A percentile compares a stretch with the other conserved stretches of the same genome.
Evolutionary conservation across 371 early-diverging fungal species (phyloP).

Genomic region (Apophysomyces variabilis): DNA sequence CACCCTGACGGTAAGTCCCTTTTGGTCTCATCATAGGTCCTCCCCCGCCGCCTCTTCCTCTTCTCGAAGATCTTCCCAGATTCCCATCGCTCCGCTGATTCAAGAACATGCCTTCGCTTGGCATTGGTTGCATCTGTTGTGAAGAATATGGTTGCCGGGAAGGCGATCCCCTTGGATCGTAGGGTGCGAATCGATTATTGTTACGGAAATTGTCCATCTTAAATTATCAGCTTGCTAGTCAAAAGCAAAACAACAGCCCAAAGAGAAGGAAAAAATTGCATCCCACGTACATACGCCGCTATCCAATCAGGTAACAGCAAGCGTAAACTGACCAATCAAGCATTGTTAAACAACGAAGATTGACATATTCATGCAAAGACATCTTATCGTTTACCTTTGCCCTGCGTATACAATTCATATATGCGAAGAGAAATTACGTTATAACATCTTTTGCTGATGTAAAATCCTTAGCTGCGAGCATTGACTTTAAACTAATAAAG

Average conservation of each 20-base stretch:
- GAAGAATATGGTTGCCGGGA: constrained; percentile 11
- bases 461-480: too few species aligned
- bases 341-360: background rate
- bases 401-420: too few species aligned
- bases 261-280: constrained; percentile 3
- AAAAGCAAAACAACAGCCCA: constrained; percentile 1
- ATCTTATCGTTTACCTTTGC: too few species aligned
- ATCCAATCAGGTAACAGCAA: background rate
- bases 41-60: constrained; percentile 24
- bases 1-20: constrained; percentile 22
- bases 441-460: too few species aligned
- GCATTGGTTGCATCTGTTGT: constrained; percentile 8
- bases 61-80: constrained; percentile 12
- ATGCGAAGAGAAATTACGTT: too few species aligned
- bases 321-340: background rate
- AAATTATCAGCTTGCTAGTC: background rate
- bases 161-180: constrained; percentile 25
- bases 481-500: too few species aligned
- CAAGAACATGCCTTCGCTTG: constrained; percentile 9
- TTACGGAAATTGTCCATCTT: constrained; percentile 10
- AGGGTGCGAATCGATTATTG: constrained; percentile 29
- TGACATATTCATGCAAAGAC: too few species aligned
- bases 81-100: constrained; percentile 14
- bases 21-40: constrained; percentile 31
- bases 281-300: background rate